Evolutionary conservation across 768 basidiomycete species (phyloP).

Genomic region (Naganishia friedmannii): DNA sequence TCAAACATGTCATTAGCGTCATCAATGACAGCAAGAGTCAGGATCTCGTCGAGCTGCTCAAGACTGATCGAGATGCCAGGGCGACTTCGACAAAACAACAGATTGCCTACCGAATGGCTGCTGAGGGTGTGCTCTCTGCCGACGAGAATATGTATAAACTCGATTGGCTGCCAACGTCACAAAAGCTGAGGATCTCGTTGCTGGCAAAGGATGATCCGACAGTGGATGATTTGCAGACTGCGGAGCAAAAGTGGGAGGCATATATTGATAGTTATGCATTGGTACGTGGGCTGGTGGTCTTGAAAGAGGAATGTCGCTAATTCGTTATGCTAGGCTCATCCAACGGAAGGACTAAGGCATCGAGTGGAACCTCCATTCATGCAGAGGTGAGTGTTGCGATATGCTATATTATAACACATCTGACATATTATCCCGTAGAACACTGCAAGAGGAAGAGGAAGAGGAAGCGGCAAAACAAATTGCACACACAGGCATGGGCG

Average conservation of each 20-base stretch:
- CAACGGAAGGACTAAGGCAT: conserved; percentile 54
- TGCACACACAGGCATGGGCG: conserved; percentile 43
- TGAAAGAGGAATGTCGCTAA: conserved; percentile 29
- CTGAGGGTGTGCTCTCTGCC: conserved; percentile 52
- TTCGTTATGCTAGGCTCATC: conserved; percentile 41
- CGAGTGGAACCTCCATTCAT: conserved; percentile 54
- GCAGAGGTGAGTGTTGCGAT: conserved; percentile 35
- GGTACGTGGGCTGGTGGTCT: conserved; percentile 38
- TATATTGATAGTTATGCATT: conserved; percentile 55
- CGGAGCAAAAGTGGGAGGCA: conserved; percentile 53
- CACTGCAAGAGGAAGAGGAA: conserved; percentile 29
- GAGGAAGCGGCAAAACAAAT: conserved; percentile 29
- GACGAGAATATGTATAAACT: conserved; percentile 56
- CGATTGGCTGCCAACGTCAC: conserved; percentile 44
- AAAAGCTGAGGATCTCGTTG: conserved; percentile 47
- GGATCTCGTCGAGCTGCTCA: conserved; percentile 75
- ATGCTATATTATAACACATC: not conserved
- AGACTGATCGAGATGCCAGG: conserved; percentile 58
- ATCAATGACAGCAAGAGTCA: conserved; percentile 79
- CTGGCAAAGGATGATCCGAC: conserved; percentile 55
- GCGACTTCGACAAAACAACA: conserved; percentile 49
- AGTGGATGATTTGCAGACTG: conserved; percentile 54
- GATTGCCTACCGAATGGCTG: conserved; percentile 54
- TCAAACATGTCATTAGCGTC: conserved; percentile 92
- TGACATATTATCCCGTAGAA: conserved; percentile 29